These are phyloP conservation scores for Hirschfeldia incana DNA, from an alignment of 345 rosid species.

Conservation along the genomic window DNA sequence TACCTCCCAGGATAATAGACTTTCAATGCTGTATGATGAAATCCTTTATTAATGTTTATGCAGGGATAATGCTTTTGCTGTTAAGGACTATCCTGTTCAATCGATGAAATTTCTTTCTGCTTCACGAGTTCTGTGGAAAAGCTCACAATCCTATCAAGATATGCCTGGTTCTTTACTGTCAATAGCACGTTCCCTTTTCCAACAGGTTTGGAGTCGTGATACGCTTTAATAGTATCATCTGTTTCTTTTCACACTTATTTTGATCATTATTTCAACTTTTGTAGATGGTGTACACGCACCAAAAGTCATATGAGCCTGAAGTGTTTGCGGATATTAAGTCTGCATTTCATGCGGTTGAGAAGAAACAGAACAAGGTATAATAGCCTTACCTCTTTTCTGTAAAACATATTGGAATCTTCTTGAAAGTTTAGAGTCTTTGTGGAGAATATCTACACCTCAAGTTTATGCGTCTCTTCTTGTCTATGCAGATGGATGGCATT, in stretches of 20 bases:
- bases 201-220: constrained; percentile 54
- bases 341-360: constrained; percentile 47
- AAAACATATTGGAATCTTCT: constrained; percentile 18
- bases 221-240: neutral
- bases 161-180: constrained; percentile 50
- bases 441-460: constrained; percentile 17
- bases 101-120: constrained; percentile 56
- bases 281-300: constrained; percentile 74
- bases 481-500: constrained; percentile 50
- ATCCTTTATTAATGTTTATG: constrained; percentile 8
- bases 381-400: constrained; percentile 19
- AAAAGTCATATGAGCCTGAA: constrained; percentile 61
- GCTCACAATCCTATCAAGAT: constrained; percentile 39
- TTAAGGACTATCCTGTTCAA: constrained; percentile 58
- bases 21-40: constrained; percentile 18
- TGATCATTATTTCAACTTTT: constrained; percentile 28
- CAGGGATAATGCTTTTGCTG: constrained; percentile 53
- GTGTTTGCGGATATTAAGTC: constrained; percentile 57
- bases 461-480: constrained; percentile 34
- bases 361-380: constrained; percentile 47
- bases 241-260: constrained; percentile 10
- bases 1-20: constrained; percentile 19
- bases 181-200: constrained; percentile 59
- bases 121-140: constrained; percentile 61
- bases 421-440: neutral